Evolutionary conservation across 179 eudicot genomes (phyloP).

Genomic region (Drosera spatulata): DNA sequence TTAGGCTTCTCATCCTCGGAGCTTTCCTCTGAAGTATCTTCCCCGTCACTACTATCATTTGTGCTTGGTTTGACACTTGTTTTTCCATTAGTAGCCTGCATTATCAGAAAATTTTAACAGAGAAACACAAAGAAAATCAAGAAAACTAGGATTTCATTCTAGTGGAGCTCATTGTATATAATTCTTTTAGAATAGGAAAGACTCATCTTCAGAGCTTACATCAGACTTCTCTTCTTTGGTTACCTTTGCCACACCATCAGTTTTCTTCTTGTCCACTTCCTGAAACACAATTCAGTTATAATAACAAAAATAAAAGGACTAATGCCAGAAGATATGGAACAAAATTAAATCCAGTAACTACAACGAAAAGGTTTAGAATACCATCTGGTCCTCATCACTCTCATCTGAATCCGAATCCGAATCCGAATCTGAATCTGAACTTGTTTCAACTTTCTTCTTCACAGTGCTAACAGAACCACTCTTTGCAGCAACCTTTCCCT

Average conservation of each 20-base stretch:
- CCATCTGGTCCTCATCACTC: conserved; percentile 22
- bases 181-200: background rate
- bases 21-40: conserved; percentile 21
- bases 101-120: background rate
- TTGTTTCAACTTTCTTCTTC: conserved; percentile 38
- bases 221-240: background rate
- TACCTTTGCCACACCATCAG: conserved; percentile 7
- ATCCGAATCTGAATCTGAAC: conserved; percentile 22
- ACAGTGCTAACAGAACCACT: conserved; percentile 20
- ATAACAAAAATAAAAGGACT: background rate
- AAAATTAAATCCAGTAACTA: background rate
- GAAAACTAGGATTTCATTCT: too few species aligned
- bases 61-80: conserved; percentile 5
- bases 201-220: conserved; percentile 3
- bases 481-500: conserved; percentile 19
- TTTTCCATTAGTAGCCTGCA: background rate
- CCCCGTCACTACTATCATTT: conserved; percentile 20
- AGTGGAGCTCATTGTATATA: too few species aligned
- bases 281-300: background rate
- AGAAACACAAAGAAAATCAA: too few species aligned
- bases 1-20: conserved; percentile 21
- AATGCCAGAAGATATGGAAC: background rate
- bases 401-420: conserved; percentile 24
- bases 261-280: conserved; percentile 8
- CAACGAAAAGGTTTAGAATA: background rate